Evolutionary conservation across 208 protist genomes (phyloP).

Genomic region (Leishmania major): DNA sequence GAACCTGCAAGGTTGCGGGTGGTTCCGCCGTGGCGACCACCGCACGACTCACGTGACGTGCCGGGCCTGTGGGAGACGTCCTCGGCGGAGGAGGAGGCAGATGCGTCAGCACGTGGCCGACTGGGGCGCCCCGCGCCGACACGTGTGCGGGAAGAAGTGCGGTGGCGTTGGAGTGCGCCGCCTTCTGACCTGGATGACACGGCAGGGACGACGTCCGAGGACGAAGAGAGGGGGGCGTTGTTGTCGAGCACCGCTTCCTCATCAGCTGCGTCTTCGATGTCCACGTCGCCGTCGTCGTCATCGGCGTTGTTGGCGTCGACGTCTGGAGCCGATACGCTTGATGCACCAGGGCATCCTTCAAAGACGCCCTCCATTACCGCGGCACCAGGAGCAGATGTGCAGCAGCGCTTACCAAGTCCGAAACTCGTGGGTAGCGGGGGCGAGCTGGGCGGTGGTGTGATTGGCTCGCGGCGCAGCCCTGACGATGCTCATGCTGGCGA

Average conservation of each 20-base stretch:
- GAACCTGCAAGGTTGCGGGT: slow-evolving; percentile 25
- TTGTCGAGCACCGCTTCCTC: background rate
- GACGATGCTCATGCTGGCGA: background rate
- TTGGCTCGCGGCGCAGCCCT: background rate
- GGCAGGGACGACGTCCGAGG: background rate
- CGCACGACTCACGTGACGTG: slow-evolving; percentile 37
- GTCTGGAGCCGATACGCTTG: slow-evolving; percentile 9
- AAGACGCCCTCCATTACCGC: background rate
- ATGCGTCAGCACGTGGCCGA: slow-evolving; percentile 31
- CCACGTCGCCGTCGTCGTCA: slow-evolving; percentile 1
- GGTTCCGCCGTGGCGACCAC: slow-evolving; percentile 38
- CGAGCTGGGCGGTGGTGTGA: background rate
- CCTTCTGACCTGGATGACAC: slow-evolving; percentile 21
- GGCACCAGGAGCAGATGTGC: background rate
- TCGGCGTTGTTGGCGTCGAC: background rate
- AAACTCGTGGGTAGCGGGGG: background rate
- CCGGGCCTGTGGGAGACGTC: slow-evolving; percentile 58
- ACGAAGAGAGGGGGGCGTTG: slow-evolving; percentile 8
- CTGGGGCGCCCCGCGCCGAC: slow-evolving; percentile 16
- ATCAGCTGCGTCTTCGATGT: background rate
- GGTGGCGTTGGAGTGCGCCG: slow-evolving; percentile 57
- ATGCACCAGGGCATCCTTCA: background rate
- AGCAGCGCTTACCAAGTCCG: background rate
- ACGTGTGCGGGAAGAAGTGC: slow-evolving; percentile 28
- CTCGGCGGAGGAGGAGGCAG: slow-evolving; percentile 44